Conservation (phyloP, 1,139 yeast species). For the Protomyces pachydermus region DNA sequence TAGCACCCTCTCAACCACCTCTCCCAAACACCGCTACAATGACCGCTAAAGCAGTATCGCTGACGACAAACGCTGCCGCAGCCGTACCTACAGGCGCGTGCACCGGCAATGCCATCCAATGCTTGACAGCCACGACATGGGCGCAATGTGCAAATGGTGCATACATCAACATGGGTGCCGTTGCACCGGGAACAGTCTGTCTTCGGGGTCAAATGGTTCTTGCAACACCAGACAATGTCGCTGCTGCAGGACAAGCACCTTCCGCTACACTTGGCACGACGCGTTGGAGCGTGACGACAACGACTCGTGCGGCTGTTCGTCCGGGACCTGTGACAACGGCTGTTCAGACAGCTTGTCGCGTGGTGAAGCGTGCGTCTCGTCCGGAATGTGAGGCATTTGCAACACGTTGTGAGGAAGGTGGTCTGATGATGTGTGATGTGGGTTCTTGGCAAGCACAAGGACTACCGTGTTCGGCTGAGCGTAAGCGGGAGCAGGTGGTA, state of each 20-base stretch:
- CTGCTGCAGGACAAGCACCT: background rate
- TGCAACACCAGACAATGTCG: background rate
- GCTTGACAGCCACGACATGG: conserved; percentile 19
- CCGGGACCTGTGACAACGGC: background rate
- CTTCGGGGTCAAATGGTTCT: conserved; percentile 2
- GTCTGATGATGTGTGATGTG: background rate
- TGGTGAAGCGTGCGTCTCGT: background rate
- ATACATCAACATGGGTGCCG: conserved; percentile 16
- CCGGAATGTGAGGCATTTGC: conserved; percentile 12
- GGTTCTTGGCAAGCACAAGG: conserved; percentile 1
- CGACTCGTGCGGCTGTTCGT: background rate
- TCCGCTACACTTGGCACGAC: background rate
- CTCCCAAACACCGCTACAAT: background rate
- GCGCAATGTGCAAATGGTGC: conserved; percentile 3
- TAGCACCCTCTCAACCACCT: background rate
- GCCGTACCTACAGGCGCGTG: background rate
- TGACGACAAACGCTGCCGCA: background rate
- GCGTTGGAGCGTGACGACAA: background rate
- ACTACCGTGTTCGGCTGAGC: background rate
- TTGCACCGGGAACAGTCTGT: conserved; percentile 27
- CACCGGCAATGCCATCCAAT: conserved; percentile 5
- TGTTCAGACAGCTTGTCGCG: background rate
- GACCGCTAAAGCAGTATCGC: background rate
- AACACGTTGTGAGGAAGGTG: conserved; percentile 3
- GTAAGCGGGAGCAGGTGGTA: background rate